Conservation (phyloP, 768 basidiomycete species). For the Tricholomella constricta region DNA sequence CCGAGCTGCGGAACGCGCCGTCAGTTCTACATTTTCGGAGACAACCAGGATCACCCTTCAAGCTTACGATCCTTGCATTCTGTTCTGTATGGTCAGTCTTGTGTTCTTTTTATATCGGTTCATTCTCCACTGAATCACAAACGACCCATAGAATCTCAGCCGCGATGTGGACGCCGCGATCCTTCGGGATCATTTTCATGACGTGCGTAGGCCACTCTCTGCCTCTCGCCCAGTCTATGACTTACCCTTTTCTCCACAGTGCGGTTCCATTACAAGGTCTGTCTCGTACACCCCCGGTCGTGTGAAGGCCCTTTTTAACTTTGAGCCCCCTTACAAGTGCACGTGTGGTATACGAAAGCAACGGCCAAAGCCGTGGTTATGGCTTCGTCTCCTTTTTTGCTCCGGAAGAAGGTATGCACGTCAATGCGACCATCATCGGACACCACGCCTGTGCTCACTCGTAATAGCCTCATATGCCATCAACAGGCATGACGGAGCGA, state of each 20-base stretch:
- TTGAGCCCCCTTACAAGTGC: not conserved
- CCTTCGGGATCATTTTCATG: not conserved
- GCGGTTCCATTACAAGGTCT: conserved; percentile 4
- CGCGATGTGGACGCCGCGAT: not conserved
- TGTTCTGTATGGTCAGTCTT: conserved; percentile 5
- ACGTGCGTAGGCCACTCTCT: not conserved
- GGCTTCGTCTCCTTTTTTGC: conserved; percentile 8
- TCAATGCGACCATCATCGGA: too few relatives aligned
- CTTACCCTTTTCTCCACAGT: not conserved
- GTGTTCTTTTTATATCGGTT: not conserved
- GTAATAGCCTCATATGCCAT: conserved; percentile 6
- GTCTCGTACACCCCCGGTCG: not conserved
- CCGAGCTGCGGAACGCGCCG: not conserved
- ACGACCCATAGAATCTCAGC: conserved; percentile 6
- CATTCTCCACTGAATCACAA: not conserved
- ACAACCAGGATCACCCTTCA: not conserved
- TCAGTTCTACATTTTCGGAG: not conserved
- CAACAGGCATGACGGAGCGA: not conserved
- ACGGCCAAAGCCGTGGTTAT: conserved; percentile 1
- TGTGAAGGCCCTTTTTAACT: not conserved
- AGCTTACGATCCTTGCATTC: conserved; percentile 4
- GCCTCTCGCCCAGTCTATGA: not conserved
- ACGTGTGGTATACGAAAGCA: not conserved
- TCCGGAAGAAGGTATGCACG: conserved; percentile 5
- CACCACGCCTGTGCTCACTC: too few relatives aligned